These are phyloP conservation scores for Thalassiosira exigua DNA, from an alignment of 352 stramenopile species.

Conservation along the genomic window DNA sequence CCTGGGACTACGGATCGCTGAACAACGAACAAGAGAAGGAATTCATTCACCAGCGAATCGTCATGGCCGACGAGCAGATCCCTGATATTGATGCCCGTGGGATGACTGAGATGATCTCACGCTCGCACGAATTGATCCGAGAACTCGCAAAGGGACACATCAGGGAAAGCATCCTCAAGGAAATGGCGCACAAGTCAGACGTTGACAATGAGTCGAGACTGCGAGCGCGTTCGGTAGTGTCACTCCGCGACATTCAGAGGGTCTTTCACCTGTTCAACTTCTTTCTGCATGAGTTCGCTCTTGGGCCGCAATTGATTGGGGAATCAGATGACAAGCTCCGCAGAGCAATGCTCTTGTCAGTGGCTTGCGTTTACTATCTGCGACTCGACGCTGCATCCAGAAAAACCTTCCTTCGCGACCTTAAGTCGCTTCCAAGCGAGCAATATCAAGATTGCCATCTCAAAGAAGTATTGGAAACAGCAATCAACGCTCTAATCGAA, in stretches of 20 bases:
- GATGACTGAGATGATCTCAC: slow-evolving; percentile 56
- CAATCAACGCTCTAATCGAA: slow-evolving; percentile 41
- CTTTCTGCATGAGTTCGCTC: slow-evolving; percentile 63
- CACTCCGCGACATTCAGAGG: slow-evolving; percentile 68
- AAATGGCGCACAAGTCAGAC: slow-evolving; percentile 5
- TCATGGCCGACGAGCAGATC: slow-evolving; percentile 54
- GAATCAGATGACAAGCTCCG: slow-evolving; percentile 12
- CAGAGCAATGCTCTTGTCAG: slow-evolving; percentile 52
- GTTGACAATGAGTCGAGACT: slow-evolving; percentile 39
- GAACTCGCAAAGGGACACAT: slow-evolving; percentile 60
- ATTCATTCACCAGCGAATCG: slow-evolving; percentile 65
- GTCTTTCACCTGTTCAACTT: slow-evolving; percentile 69
- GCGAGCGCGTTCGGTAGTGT: slow-evolving; percentile 63
- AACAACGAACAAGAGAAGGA: slow-evolving; percentile 64
- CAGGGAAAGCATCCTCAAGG: slow-evolving; percentile 4
- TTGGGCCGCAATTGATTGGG: too few species aligned
- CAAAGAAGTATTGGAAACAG: slow-evolving; percentile 26
- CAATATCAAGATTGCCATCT: slow-evolving; percentile 31
- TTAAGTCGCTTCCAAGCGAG: slow-evolving; percentile 46
- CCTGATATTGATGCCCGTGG: slow-evolving; percentile 15
- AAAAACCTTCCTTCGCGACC: slow-evolving; percentile 34
- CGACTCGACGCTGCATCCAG: slow-evolving; percentile 41
- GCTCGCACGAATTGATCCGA: slow-evolving; percentile 53
- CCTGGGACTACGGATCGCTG: slow-evolving; percentile 66
- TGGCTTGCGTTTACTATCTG: slow-evolving; percentile 70